Conservation (phyloP, 2,329 filamentous ascomycete species). For the Ascosphaera aggregata region DNA sequence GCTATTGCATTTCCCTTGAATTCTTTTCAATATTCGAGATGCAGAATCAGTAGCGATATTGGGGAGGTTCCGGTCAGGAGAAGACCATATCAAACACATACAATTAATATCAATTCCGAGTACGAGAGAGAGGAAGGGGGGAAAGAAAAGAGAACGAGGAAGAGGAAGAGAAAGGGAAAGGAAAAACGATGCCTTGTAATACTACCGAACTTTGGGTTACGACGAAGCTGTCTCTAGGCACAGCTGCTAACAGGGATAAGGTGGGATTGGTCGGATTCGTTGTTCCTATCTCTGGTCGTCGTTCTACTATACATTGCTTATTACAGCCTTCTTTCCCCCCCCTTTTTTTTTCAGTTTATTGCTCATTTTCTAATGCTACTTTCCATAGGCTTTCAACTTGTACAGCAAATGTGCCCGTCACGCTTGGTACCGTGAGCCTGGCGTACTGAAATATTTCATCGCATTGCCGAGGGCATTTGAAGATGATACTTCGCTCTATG, state of each 20-base stretch:
- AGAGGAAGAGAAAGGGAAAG: background rate
- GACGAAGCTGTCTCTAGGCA: background rate
- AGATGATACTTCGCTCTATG: conserved; percentile 1
- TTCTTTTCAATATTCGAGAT: too few species aligned
- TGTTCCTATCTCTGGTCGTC: too few species aligned
- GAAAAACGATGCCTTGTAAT: too few species aligned
- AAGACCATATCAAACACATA: too few species aligned
- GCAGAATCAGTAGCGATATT: too few species aligned
- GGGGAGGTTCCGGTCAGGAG: too few species aligned
- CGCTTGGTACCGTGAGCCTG: background rate
- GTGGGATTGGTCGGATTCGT: background rate
- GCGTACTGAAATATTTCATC: conserved; percentile 1
- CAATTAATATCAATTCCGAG: too few species aligned
- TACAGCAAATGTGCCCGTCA: background rate
- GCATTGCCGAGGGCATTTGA: background rate
- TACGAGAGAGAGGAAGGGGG: too few species aligned
- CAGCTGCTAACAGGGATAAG: background rate
- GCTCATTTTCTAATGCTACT: background rate
- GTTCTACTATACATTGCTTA: background rate
- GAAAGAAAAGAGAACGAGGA: too few species aligned
- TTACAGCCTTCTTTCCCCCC: background rate
- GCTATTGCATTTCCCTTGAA: too few species aligned
- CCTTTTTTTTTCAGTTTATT: background rate
- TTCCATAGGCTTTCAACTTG: background rate
- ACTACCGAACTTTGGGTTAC: background rate